phyloP scores from a whole-genome alignment of 441 rosid species.

The Mallotus repandus region DNA sequence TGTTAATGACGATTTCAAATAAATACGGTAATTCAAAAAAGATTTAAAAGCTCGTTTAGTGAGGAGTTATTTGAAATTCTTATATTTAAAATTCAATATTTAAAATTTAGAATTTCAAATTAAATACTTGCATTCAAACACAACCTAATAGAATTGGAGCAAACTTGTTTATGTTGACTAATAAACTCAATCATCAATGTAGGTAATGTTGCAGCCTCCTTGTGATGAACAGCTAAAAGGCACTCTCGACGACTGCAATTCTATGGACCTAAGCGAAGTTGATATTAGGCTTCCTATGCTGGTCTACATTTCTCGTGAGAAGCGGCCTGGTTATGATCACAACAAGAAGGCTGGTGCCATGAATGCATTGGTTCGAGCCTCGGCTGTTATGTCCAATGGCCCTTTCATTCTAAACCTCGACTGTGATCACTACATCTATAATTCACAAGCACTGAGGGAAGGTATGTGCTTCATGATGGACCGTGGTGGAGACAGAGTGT shows the following conservation, averaged over 20 bases:
- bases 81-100: no score
- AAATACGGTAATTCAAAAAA: no score
- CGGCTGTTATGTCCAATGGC: conserved; percentile 87
- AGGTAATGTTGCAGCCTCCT: conserved; percentile 80
- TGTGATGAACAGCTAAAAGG: conserved; percentile 62
- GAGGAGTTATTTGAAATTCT: no score
- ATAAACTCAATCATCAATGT: not conserved
- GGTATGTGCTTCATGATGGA: conserved; percentile 97
- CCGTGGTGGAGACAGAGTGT: conserved; percentile 72
- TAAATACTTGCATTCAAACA: no score
- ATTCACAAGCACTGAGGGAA: conserved; percentile 73
- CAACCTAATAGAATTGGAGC: no score
- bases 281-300: conserved; percentile 73
- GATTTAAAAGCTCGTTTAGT: no score
- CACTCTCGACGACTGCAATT: conserved; percentile 47
- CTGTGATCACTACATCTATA: conserved; percentile 83
- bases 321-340: conserved; percentile 80
- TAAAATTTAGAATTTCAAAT: no score
- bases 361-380: conserved; percentile 82
- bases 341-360: conserved; percentile 92
- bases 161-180: no score
- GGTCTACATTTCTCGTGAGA: conserved; percentile 80
- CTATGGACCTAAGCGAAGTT: conserved; percentile 60
- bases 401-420: conserved; percentile 86
- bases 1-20: no score